These are phyloP conservation scores for Anthracocystis walkeri DNA, from an alignment of 1,284 basidiomycete species.

Conservation along the genomic window DNA sequence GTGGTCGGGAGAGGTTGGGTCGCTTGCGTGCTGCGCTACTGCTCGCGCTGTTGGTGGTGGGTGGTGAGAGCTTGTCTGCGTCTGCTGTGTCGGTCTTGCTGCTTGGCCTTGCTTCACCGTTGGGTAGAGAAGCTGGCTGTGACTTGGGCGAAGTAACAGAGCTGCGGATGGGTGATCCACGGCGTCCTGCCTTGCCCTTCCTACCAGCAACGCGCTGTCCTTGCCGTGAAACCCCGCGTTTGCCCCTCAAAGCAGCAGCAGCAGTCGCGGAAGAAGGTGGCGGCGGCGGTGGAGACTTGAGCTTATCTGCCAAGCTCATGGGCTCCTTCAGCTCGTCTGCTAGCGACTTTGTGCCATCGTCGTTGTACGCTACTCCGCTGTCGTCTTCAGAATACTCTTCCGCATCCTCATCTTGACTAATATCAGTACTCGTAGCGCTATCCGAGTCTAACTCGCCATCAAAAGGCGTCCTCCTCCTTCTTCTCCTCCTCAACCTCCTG, in stretches of 20 bases:
- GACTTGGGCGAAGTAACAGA: not conserved
- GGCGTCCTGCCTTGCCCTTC: conserved; percentile 1
- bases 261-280: not conserved
- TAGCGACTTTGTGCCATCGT: conserved; percentile 21
- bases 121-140: not conserved
- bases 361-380: conserved; percentile 40
- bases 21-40: conserved; percentile 15
- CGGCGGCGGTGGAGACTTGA: conserved; percentile 27
- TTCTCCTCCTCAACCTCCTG: conserved; percentile 24
- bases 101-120: not conserved
- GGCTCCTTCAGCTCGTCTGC: conserved; percentile 32
- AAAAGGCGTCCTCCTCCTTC: conserved; percentile 23
- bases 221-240: not conserved
- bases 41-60: no score
- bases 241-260: not conserved
- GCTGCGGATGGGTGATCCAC: conserved; percentile 1
- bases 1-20: conserved; percentile 35
- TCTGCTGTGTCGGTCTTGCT: not conserved
- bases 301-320: conserved; percentile 31
- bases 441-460: conserved; percentile 23
- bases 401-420: not conserved
- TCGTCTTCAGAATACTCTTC: conserved; percentile 35
- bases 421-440: conserved; percentile 12
- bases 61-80: not conserved
- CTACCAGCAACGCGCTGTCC: not conserved